A percentile compares a stretch with the other conserved stretches of the same genome.
These are phyloP conservation scores for Pleurotus cornucopiae DNA, from an alignment of 768 basidiomycete species.

Conservation along the genomic window DNA sequence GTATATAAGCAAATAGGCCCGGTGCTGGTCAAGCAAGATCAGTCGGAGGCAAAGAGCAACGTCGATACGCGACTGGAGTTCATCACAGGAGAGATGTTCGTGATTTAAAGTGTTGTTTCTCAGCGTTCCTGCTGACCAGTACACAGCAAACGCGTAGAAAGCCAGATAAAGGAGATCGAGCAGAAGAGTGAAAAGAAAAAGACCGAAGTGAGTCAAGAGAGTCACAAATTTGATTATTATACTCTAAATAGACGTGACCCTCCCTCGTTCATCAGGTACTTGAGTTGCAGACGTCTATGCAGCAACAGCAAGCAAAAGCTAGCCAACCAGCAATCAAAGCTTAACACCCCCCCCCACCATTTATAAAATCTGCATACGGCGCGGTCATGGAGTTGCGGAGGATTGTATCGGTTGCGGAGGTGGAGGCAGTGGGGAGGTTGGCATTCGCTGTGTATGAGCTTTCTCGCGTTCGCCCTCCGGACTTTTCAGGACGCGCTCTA, in stretches of 20 bases:
- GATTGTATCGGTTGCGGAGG: slow-evolving; percentile 12
- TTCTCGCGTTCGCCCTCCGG: slow-evolving; percentile 58
- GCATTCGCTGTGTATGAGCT: neutral
- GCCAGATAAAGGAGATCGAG: slow-evolving; percentile 75
- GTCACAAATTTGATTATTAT: too few species aligned
- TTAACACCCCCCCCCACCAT: neutral
- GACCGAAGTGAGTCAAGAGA: slow-evolving; percentile 52
- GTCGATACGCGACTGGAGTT: slow-evolving; percentile 89
- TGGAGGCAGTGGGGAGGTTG: neutral
- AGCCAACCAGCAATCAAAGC: slow-evolving; percentile 9
- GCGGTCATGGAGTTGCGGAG: neutral
- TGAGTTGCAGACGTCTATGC: slow-evolving; percentile 59
- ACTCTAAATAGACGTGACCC: too few species aligned
- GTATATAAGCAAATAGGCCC: slow-evolving; percentile 93
- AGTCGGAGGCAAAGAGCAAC: slow-evolving; percentile 78
- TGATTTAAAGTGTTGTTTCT: slow-evolving; percentile 7
- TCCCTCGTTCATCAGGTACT: slow-evolving; percentile 38
- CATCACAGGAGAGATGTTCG: slow-evolving; percentile 85
- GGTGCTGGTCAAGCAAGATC: slow-evolving; percentile 86
- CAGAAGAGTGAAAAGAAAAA: slow-evolving; percentile 79
- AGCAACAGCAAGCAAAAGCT: slow-evolving; percentile 35
- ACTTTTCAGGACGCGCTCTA: slow-evolving; percentile 65
- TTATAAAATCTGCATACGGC: neutral
- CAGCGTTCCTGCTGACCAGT: neutral
- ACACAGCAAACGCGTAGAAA: slow-evolving; percentile 68